Conservation (phyloP, 1,284 basidiomycete species). For the Fomitopsis palustris region DNA sequence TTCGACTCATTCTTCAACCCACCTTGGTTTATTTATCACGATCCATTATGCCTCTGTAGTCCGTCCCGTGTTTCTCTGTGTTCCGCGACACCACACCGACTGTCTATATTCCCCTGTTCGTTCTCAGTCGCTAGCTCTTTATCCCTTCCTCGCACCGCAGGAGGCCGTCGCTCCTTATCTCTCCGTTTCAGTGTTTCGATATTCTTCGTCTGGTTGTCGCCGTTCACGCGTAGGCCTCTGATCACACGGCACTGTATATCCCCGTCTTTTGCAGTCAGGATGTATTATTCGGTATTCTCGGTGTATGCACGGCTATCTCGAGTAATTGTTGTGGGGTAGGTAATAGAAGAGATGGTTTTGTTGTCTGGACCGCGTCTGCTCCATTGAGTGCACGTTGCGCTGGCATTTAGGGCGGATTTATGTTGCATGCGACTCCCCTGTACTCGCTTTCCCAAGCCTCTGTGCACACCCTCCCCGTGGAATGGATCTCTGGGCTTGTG, state of each 20-base stretch:
- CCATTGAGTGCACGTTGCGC: neutral
- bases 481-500: neutral
- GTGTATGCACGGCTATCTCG: neutral
- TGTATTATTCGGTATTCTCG: conserved; percentile 2
- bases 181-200: neutral
- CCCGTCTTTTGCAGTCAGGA: neutral
- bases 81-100: neutral
- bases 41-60: conserved; percentile 9
- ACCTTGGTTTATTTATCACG: conserved; percentile 12
- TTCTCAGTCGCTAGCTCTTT: neutral
- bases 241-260: neutral
- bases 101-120: neutral
- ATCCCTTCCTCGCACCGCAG: neutral
- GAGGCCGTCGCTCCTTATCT: neutral
- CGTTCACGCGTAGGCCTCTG: neutral
- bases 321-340: neutral
- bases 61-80: neutral
- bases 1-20: conserved; percentile 3
- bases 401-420: no score
- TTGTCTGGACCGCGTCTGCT: neutral
- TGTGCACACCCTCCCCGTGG: neutral
- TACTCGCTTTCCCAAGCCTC: conserved; percentile 1
- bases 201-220: neutral
- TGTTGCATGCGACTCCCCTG: no score
- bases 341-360: neutral